Percentiles rank a stretch among this genome's conserved stretches.
Conservation (phyloP, 1,284 basidiomycete genomes). For the Amylostereum areolatum region DNA sequence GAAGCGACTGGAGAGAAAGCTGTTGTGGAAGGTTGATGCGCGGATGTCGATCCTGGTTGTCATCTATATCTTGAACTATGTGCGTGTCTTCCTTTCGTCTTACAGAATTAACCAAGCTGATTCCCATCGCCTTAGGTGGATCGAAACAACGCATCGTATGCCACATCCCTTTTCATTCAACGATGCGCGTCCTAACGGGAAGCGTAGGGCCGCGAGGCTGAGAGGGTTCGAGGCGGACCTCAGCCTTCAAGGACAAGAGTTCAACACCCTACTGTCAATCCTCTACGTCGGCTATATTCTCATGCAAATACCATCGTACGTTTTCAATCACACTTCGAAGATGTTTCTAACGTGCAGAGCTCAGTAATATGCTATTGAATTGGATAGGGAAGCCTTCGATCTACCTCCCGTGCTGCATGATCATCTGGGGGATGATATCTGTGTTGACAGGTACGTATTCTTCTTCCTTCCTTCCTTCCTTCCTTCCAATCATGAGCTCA, state of each 20-base stretch:
- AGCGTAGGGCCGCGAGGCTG: slow-evolving; percentile 53
- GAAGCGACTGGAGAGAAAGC: slow-evolving; percentile 35
- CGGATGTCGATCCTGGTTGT: slow-evolving; percentile 44
- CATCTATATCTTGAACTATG: slow-evolving; percentile 53
- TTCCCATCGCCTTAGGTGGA: slow-evolving; percentile 39
- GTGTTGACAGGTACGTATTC: slow-evolving; percentile 43
- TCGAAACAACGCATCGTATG: slow-evolving; percentile 57
- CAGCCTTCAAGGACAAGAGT: slow-evolving; percentile 55
- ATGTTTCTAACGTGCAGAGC: not conserved
- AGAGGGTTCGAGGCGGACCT: slow-evolving; percentile 69
- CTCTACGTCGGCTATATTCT: slow-evolving; percentile 76
- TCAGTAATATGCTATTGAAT: slow-evolving; percentile 68
- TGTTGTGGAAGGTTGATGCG: slow-evolving; percentile 43
- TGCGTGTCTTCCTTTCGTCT: slow-evolving; percentile 18
- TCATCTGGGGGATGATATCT: slow-evolving; percentile 64
- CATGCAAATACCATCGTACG: slow-evolving; percentile 74
- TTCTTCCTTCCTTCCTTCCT: not conserved
- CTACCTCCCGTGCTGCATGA: slow-evolving; percentile 68
- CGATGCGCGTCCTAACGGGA: not conserved
- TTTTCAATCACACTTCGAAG: slow-evolving; percentile 9
- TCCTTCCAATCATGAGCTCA: slow-evolving; percentile 1
- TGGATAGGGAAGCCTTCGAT: slow-evolving; percentile 66
- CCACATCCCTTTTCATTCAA: not conserved
- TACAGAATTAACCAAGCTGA: not conserved
- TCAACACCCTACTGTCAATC: slow-evolving; percentile 67